Evolutionary conservation across 1,284 basidiomycete species (phyloP), one percentile per base, ranked within the genome.

Genomic region (Pisolithus thermaeus): DNA sequence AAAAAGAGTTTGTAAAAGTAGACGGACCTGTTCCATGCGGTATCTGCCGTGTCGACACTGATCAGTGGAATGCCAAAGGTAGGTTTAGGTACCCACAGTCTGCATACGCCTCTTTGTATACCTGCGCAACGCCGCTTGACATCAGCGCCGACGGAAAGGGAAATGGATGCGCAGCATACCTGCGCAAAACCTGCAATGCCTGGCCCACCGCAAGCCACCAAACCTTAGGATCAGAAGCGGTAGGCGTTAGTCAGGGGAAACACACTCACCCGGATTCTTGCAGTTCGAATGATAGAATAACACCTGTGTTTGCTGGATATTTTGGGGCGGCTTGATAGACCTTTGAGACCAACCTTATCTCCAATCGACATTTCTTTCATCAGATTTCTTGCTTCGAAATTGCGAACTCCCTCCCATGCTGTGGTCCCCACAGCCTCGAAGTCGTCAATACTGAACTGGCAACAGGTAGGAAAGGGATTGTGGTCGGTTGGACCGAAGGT

Each of bases 221-320:
- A 35, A 35, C 32, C 12, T 35, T 35, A 35, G 12, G 3, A 35
- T 35, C 32, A 14, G 32, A 35, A 5, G 16, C 12, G 12, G 32
- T 35, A 35, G 32, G 5, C 6, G 27, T 8, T 27, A 16, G 23
- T n/a, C 18, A n/a, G 35, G 23, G 36, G 11, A 27, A 35, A 27
- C 35, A 51, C 18, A 61, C 73, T 57, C 55, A 84, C 90, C 91
- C 59, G 93, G 94, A 39, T 69, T 78, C 72, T 94, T 96, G 71
- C 87, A 92, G 67, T 93, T 98, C 18, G 92, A 95, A 64, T 97
- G 93, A 67, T 97, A 98, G 71, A 90, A 90, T 40, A 90, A 62
- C 36, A 83, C 76, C 83, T 84, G 41, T 28, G 20, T 36, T 47
- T 18, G 35, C 35, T 23, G n/a, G 46, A 42, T 49, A 44, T 35